Percentiles rank a stretch among this genome's conserved stretches.
These are phyloP conservation scores for Penicillium sp. DNA, from an alignment of 2,329 filamentous ascomycete species.

Conservation along the genomic window DNA sequence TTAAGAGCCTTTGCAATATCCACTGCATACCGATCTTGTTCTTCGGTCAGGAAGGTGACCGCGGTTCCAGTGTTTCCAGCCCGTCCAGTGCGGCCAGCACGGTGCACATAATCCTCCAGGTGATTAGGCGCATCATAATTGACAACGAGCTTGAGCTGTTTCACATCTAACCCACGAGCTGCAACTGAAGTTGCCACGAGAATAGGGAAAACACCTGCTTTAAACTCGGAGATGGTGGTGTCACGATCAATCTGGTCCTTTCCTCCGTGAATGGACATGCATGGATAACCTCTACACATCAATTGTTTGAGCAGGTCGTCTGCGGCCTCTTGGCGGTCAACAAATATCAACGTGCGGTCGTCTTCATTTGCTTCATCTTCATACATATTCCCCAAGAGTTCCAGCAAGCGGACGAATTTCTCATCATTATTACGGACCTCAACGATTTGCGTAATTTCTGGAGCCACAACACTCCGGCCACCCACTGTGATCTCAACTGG, in stretches of 20 bases:
- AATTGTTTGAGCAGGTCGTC: slow-evolving; percentile 76
- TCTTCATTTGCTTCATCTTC: slow-evolving; percentile 74
- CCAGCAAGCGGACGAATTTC: slow-evolving; percentile 81
- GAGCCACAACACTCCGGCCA: slow-evolving; percentile 68
- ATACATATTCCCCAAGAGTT: slow-evolving; percentile 84
- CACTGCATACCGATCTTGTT: slow-evolving; percentile 85
- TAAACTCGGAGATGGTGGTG: slow-evolving; percentile 90
- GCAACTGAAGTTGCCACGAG: slow-evolving; percentile 94
- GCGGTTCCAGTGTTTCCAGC: slow-evolving; percentile 93
- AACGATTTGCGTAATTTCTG: slow-evolving; percentile 84
- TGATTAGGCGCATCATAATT: slow-evolving; percentile 95
- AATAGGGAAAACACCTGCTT: slow-evolving; percentile 82
- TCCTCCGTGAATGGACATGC: slow-evolving; percentile 90
- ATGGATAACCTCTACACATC: slow-evolving; percentile 81
- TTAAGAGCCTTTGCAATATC: slow-evolving; percentile 90
- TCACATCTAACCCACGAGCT: slow-evolving; percentile 91
- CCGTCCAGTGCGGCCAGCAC: slow-evolving; percentile 87
- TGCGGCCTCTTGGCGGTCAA: slow-evolving; percentile 86
- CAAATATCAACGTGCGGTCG: slow-evolving; percentile 83
- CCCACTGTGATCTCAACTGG: slow-evolving; percentile 92
- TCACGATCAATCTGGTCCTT: slow-evolving; percentile 93
- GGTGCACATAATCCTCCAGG: slow-evolving; percentile 93
- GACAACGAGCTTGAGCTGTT: slow-evolving; percentile 91
- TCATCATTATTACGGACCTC: slow-evolving; percentile 78
- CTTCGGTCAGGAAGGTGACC: slow-evolving; percentile 87